Evolutionary conservation across 73 alveolate species (phyloP), one percentile per base, ranked within the genome.

Genomic region (Paramecium tetraurelia): DNA sequence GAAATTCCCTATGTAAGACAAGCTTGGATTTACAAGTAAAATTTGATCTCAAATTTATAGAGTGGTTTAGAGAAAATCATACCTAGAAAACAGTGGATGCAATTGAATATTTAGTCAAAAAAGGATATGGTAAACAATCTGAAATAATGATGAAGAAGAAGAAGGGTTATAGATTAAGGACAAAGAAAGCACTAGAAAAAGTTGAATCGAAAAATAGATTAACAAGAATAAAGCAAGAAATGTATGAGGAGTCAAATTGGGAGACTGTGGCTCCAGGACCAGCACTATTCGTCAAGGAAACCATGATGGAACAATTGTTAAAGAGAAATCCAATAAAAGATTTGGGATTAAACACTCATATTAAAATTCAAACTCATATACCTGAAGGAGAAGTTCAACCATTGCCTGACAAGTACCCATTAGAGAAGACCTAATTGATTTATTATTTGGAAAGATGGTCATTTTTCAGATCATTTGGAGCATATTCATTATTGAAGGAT

Each of bases 41-140:
- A 43, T 4, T 3, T 16, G 6, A 38, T 41, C 5, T 43, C 5
- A n/a, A 18, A 6, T 10, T 44, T n/a, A 18, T 44, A 80, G 90
- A 80, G 48, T 80, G 90, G 90, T 80, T 80, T 35, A 48, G 21
- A 24, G 70, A 80, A 35, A 80, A 80, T 80, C 90, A 80, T 80
- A 80, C 44, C 0, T n/a, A 33, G 18, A 31, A 80, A 48, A 38
- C 59, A 9, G 59, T 75, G 3, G 40, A 29, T 1, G 36, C 43
- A 40, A 63, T 46, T 20, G 46, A 22, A 22, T 40, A 40, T 21
- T 80, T 63, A 63, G 84, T 33, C 10, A 63, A 50, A 63, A 63
- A 33, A 63, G 84, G 50, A 2, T 53, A 53, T 53, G 69, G 69
- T 53, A 53, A 53, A 53, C 7, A 18, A 53, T 16, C 69, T 53